Evolutionary conservation across 1,284 basidiomycete genomes (phyloP).

Genomic region (Leccinum subspadiceum): DNA sequence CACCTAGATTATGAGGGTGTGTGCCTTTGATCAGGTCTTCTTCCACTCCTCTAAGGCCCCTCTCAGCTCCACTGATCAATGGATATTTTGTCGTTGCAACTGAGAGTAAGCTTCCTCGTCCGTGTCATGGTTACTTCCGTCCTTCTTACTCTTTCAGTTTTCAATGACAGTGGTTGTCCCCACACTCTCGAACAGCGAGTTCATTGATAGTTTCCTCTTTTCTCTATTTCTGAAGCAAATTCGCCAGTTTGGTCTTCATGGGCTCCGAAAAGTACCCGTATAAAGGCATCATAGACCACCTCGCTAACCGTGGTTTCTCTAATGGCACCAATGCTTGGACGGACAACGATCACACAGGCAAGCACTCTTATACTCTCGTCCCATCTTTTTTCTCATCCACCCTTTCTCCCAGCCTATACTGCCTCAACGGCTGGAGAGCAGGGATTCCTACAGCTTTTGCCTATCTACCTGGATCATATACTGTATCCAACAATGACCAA

Average conservation of each 20-base stretch:
- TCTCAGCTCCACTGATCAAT: slow-evolving; percentile 81
- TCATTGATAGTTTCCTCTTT: not conserved
- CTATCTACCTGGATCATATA: slow-evolving; percentile 96
- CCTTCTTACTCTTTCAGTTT: slow-evolving; percentile 51
- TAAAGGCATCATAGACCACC: slow-evolving; percentile 95
- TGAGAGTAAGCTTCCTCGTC: slow-evolving; percentile 64
- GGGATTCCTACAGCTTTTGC: slow-evolving; percentile 92
- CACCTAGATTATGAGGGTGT: slow-evolving; percentile 83
- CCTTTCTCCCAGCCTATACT: slow-evolving; percentile 68
- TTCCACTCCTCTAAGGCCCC: slow-evolving; percentile 11
- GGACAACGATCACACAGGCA: slow-evolving; percentile 76
- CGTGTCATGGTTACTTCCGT: not conserved
- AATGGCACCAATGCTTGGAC: slow-evolving; percentile 90
- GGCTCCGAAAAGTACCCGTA: slow-evolving; percentile 94
- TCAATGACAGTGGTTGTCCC: slow-evolving; percentile 90
- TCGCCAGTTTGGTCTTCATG: slow-evolving; percentile 80
- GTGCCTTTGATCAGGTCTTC: not conserved
- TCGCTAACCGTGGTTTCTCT: slow-evolving; percentile 97
- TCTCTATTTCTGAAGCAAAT: slow-evolving; percentile 11
- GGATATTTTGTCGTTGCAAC: slow-evolving; percentile 92
- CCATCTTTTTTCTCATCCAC: not conserved
- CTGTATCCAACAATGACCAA: slow-evolving; percentile 94
- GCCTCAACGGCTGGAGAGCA: slow-evolving; percentile 96
- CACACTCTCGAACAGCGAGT: slow-evolving; percentile 91
- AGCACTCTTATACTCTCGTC: not conserved